Conservation (phyloP, 495 filamentous ascomycete genomes). For the Talaromyces stipitatus region DNA sequence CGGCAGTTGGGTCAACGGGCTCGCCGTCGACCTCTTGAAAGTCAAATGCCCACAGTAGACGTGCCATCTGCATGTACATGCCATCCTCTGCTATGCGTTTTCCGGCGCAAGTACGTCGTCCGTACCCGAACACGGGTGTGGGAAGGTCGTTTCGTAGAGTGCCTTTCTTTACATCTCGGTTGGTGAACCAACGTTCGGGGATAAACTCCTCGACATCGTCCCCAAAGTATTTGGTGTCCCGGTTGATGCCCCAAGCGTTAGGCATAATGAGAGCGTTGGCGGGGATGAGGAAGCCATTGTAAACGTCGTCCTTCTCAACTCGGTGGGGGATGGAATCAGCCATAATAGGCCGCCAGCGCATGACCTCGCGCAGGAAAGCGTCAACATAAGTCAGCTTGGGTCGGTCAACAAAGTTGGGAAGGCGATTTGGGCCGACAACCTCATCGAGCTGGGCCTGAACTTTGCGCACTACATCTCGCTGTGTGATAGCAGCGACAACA, state of each 20-base stretch:
- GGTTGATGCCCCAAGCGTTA: slow-evolving; percentile 40
- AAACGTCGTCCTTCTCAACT: slow-evolving; percentile 41
- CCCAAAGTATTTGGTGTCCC: not conserved
- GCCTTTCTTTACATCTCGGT: not conserved
- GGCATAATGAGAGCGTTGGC: slow-evolving; percentile 46
- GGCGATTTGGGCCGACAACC: slow-evolving; percentile 21
- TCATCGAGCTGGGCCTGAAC: slow-evolving; percentile 26
- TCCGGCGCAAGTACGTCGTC: not conserved
- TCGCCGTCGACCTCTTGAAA: slow-evolving; percentile 4
- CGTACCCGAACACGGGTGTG: not conserved
- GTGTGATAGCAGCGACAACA: slow-evolving; percentile 18
- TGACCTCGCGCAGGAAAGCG: slow-evolving; percentile 23
- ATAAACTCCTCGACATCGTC: not conserved
- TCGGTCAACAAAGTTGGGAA: slow-evolving; percentile 22
- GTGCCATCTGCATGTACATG: not conserved
- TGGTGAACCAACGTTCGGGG: not conserved
- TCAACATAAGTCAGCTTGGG: slow-evolving; percentile 21
- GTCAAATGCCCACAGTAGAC: not conserved
- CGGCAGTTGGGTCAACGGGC: not conserved
- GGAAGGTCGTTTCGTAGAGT: not conserved
- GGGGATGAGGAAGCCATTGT: slow-evolving; percentile 40
- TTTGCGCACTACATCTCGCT: not conserved
- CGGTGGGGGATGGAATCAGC: slow-evolving; percentile 40
- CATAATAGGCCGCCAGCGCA: slow-evolving; percentile 28
- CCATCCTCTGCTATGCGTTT: not conserved